Conservation (phyloP, 352 stramenopile species). For the Phytophthora multivora region DNA sequence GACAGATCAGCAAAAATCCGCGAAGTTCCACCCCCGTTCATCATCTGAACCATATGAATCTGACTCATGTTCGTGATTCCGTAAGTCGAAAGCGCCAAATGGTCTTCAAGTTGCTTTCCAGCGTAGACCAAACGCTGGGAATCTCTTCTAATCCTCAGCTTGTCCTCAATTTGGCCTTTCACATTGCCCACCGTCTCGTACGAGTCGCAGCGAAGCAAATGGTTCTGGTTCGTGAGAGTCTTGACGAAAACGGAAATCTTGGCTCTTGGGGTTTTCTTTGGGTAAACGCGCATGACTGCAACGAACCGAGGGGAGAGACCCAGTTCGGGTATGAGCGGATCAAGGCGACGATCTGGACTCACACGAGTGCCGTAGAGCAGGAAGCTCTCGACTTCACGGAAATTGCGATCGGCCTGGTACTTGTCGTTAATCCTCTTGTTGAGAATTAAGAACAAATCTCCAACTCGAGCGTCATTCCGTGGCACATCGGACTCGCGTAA, state of each 20-base stretch:
- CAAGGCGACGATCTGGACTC: too few relatives aligned
- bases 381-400: too few relatives aligned
- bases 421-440: not conserved
- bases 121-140: constrained; percentile 10
- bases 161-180: constrained; percentile 13
- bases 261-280: too few relatives aligned
- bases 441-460: constrained; percentile 8
- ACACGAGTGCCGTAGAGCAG: too few relatives aligned
- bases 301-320: constrained; percentile 11
- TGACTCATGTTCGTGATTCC: not conserved
- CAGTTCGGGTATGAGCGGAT: constrained; percentile 1
- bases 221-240: not conserved
- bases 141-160: not conserved
- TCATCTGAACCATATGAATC: not conserved
- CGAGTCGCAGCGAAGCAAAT: not conserved
- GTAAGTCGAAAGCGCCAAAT: constrained; percentile 3
- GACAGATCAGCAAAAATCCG: constrained; percentile 9
- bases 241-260: constrained; percentile 4
- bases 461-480: not conserved
- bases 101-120: not conserved
- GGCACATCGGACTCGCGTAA: not conserved
- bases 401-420: too few relatives aligned
- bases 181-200: constrained; percentile 3
- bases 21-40: not conserved
- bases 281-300: not conserved